Conservation (phyloP, 1,284 basidiomycete genomes). For the Cystobasidium sp. region DNA sequence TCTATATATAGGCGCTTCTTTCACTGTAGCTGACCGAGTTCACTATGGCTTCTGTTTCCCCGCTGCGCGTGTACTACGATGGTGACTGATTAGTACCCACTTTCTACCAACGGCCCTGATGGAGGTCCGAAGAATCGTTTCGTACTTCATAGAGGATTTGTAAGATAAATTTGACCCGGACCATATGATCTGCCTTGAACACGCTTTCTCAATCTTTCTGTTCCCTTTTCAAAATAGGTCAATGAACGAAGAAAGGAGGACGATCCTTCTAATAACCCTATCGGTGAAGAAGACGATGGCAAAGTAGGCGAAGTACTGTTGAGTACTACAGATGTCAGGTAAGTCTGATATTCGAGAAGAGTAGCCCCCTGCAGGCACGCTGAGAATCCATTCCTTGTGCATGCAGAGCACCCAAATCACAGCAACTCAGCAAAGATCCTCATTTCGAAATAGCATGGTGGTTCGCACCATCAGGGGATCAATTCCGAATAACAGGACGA, state of each 20-base stretch:
- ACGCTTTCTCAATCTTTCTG: neutral
- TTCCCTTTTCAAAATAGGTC: neutral
- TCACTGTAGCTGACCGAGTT: constrained; percentile 29
- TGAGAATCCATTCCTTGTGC: neutral
- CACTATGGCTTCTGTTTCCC: neutral
- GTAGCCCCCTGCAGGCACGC: neutral
- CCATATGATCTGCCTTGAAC: neutral
- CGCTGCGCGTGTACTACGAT: neutral
- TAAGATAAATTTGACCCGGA: constrained; percentile 53
- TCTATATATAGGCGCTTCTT: constrained; percentile 53
- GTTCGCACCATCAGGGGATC: constrained; percentile 54
- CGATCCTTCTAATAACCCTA: constrained; percentile 49
- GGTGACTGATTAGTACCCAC: constrained; percentile 9
- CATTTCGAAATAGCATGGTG: constrained; percentile 57
- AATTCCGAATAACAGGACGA: constrained; percentile 56
- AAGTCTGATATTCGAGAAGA: neutral
- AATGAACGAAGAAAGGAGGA: constrained; percentile 47
- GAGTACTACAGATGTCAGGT: constrained; percentile 57
- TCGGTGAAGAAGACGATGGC: constrained; percentile 49
- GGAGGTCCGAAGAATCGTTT: constrained; percentile 52
- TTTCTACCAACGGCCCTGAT: constrained; percentile 33
- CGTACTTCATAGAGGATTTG: constrained; percentile 58
- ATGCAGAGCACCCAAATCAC: constrained; percentile 54
- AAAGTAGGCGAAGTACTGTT: constrained; percentile 54
- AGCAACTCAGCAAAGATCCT: constrained; percentile 52